Evolutionary conservation across 1,284 basidiomycete genomes (phyloP).

Genomic region (Cutaneotrichosporon mucoides): DNA sequence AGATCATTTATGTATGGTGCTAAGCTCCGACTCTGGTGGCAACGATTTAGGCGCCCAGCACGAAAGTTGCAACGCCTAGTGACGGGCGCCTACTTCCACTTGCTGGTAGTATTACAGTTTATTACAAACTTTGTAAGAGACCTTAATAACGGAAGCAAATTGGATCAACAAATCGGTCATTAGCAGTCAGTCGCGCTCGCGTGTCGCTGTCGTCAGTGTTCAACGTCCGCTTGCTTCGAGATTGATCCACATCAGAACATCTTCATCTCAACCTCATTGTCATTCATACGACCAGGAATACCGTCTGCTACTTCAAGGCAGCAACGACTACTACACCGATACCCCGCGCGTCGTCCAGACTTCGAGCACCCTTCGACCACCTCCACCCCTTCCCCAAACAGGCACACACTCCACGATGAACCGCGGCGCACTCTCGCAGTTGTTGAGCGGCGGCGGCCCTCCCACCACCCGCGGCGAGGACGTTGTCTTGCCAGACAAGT

Average conservation of each 20-base stretch:
- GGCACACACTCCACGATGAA: conserved; percentile 3
- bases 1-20: neutral
- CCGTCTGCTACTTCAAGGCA: too few relatives aligned
- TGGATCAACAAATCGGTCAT: neutral
- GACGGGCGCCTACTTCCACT: neutral
- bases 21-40: neutral
- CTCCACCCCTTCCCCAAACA: neutral
- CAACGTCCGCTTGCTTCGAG: neutral
- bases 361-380: neutral
- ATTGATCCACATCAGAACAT: neutral
- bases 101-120: neutral
- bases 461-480: conserved; percentile 29
- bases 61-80: too few relatives aligned
- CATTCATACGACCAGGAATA: neutral
- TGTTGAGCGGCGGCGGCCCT: conserved; percentile 8
- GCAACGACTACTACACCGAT: too few relatives aligned
- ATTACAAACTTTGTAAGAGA: neutral
- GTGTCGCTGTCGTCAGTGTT: conserved; percentile 13
- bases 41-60: neutral
- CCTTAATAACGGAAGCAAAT: neutral
- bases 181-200: neutral
- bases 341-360: too few relatives aligned
- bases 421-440: conserved; percentile 5
- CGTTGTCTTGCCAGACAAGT: conserved; percentile 49
- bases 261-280: neutral